phyloP scores from a whole-genome alignment of 192 early-diverging fungal genomes.

The Backusella circina region DNA sequence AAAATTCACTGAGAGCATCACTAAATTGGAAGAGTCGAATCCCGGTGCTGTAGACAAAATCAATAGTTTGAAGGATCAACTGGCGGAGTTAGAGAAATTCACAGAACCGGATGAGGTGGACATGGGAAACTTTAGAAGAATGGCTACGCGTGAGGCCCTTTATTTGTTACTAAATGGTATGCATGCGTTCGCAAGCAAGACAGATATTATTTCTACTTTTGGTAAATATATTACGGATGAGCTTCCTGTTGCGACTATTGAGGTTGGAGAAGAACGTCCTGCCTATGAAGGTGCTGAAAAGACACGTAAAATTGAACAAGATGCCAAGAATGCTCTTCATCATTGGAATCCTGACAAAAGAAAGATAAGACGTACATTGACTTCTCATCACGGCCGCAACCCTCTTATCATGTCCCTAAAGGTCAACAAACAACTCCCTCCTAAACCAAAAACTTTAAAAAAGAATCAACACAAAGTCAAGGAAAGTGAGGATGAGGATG shows the following conservation, averaged over 20 bases:
- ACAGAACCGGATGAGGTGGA: constrained; percentile 25
- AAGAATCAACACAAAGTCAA: background rate
- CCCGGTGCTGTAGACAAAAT: constrained; percentile 22
- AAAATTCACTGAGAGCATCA: constrained; percentile 17
- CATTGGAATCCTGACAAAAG: constrained; percentile 25
- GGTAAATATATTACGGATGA: constrained; percentile 35
- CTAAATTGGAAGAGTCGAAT: constrained; percentile 11
- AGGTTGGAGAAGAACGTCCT: constrained; percentile 13
- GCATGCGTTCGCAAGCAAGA: constrained; percentile 32
- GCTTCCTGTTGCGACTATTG: constrained; percentile 24
- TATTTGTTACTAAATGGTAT: constrained; percentile 35
- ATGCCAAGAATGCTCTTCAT: constrained; percentile 17
- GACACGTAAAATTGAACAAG: constrained; percentile 19
- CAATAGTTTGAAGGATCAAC: constrained; percentile 12
- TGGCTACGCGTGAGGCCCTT: constrained; percentile 23
- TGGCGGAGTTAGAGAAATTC: constrained; percentile 9
- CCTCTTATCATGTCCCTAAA: constrained; percentile 3
- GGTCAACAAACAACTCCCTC: constrained; percentile 17
- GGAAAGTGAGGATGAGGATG: background rate
- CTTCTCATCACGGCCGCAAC: constrained; percentile 26
- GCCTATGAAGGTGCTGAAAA: constrained; percentile 23
- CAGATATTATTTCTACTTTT: constrained; percentile 31
- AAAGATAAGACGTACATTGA: constrained; percentile 29
- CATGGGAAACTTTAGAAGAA: constrained; percentile 31
- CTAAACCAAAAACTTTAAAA: background rate